Evolutionary conservation across 2,329 filamentous ascomycete species (phyloP).

Genomic region (Westerdykella ornata): DNA sequence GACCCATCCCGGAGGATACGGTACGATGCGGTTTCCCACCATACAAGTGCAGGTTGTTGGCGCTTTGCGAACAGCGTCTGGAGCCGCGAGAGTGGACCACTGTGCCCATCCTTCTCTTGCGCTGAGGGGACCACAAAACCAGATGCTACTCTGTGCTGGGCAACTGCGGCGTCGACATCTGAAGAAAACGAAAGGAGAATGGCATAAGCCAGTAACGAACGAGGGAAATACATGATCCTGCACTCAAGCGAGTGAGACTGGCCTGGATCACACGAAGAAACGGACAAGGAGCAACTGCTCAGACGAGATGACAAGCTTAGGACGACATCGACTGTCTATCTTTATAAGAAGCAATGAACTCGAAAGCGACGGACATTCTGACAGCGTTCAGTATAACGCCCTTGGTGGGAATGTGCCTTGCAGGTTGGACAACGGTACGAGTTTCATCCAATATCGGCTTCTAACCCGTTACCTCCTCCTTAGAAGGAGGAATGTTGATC

Average conservation of each 20-base stretch:
- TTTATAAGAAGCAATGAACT: conserved; percentile 22
- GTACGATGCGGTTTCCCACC: background rate
- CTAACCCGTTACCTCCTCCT: conserved; percentile 18
- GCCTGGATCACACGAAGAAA: conserved; percentile 21
- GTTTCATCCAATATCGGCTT: conserved; percentile 23
- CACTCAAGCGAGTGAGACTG: conserved; percentile 30
- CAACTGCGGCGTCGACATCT: conserved; percentile 13
- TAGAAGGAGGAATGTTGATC: conserved; percentile 23
- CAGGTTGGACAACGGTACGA: conserved; percentile 26
- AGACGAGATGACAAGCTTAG: conserved; percentile 10
- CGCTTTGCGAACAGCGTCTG: too few relatives aligned
- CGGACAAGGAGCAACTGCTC: conserved; percentile 10
- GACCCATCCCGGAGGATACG: background rate
- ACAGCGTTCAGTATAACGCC: conserved; percentile 24
- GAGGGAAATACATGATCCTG: conserved; percentile 32
- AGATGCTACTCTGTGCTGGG: conserved; percentile 9
- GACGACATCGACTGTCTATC: conserved; percentile 10
- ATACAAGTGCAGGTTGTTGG: background rate
- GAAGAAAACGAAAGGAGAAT: conserved; percentile 25
- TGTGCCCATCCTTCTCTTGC: too few relatives aligned
- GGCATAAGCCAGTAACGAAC: conserved; percentile 28
- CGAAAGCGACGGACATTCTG: conserved; percentile 8
- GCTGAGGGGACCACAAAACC: background rate
- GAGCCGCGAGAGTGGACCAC: too few relatives aligned
- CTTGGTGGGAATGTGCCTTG: conserved; percentile 33